phyloP scores from a whole-genome alignment of 148 eudicot genomes.

The Rhododendron henanense region DNA sequence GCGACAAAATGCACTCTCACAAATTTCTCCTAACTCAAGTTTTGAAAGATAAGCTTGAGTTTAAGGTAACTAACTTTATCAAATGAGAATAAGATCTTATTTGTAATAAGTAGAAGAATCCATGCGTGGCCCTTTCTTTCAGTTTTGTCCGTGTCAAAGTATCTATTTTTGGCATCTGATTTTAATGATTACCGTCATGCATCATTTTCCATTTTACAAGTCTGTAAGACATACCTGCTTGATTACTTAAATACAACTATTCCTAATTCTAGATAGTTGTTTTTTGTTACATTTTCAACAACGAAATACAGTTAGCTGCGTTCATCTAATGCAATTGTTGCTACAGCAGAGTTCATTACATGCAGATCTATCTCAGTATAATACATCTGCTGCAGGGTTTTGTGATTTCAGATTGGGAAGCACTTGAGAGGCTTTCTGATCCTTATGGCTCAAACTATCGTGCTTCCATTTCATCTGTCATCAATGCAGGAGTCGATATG shows the following conservation, averaged over 20 bases:
- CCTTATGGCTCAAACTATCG: conserved; percentile 72
- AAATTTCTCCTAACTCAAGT: conserved; percentile 64
- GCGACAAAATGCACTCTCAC: conserved; percentile 55
- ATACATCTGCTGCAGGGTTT: conserved; percentile 57
- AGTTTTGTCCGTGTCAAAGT: neutral
- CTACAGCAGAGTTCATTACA: neutral
- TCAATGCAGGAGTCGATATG: conserved; percentile 94
- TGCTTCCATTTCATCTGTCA: conserved; percentile 38
- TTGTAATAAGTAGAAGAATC: neutral
- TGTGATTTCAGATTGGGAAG: conserved; percentile 90
- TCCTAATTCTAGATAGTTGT: neutral
- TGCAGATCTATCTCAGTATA: neutral
- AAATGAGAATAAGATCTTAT: no score
- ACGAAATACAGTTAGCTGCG: neutral
- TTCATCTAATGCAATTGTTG: neutral
- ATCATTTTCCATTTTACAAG: neutral
- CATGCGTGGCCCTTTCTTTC: neutral
- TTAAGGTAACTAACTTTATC: conserved; percentile 47
- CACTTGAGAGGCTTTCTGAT: conserved; percentile 60
- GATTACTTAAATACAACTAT: no score
- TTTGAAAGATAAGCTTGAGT: conserved; percentile 73
- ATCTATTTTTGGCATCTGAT: neutral
- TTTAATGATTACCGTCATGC: neutral
- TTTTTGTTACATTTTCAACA: neutral
- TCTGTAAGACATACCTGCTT: neutral